These are phyloP conservation scores for Aspergillus uvarum DNA, from an alignment of 2,329 filamentous ascomycete species.

Conservation along the genomic window DNA sequence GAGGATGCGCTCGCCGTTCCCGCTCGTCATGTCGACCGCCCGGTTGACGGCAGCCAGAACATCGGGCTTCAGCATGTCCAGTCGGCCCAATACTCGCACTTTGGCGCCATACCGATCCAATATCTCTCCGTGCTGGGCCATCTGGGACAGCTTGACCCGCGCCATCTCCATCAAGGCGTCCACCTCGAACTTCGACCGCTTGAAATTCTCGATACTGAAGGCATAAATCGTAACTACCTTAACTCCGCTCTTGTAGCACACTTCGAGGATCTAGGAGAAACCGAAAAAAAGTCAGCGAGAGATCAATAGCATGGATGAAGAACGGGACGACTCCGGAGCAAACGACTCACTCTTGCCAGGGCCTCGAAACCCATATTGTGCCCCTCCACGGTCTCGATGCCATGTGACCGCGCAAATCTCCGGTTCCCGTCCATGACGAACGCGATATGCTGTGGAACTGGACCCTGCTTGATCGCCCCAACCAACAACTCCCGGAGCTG, in stretches of 20 bases:
- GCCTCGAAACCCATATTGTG: constrained; percentile 96
- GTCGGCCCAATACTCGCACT: constrained; percentile 80
- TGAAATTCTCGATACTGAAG: constrained; percentile 99
- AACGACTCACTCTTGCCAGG: constrained; percentile 69
- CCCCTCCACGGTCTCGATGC: constrained; percentile 94
- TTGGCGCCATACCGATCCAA: constrained; percentile 89
- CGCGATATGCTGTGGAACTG: constrained; percentile 92
- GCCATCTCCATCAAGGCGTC: constrained; percentile 97
- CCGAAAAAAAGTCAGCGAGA: background rate
- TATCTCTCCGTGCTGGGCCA: constrained; percentile 89
- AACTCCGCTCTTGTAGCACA: constrained; percentile 97
- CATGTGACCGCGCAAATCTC: constrained; percentile 82
- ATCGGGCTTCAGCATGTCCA: constrained; percentile 79
- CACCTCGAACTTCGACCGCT: constrained; percentile 92
- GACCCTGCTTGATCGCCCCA: constrained; percentile 82
- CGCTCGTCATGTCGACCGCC: constrained; percentile 80
- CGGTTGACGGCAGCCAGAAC: constrained; percentile 85
- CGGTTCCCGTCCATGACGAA: constrained; percentile 99
- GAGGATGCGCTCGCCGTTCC: constrained; percentile 75
- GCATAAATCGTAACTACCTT: constrained; percentile 97
- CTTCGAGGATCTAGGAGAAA: constrained; percentile 72
- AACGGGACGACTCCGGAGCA: constrained; percentile 4
- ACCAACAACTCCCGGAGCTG: constrained; percentile 82
- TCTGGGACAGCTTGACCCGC: constrained; percentile 87
- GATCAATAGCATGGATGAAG: background rate